Conservation (phyloP, 1,284 basidiomycete genomes). For the Caloboletus inedulis region DNA sequence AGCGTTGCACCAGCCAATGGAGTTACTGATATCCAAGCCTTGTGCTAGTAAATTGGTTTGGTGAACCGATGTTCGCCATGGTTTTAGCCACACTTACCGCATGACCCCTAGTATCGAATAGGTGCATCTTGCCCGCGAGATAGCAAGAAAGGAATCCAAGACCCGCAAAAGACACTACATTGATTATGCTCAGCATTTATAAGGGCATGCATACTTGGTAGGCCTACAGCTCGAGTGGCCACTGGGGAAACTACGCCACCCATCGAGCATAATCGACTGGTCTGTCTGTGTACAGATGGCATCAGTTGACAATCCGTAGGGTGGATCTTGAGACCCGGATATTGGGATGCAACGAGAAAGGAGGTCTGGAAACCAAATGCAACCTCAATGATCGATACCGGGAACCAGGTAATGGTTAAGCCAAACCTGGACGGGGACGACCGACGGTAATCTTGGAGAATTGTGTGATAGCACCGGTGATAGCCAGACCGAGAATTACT, state of each 20-base stretch:
- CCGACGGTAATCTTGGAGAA: slow-evolving; percentile 87
- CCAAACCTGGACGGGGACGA: slow-evolving; percentile 76
- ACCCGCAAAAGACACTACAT: slow-evolving; percentile 84
- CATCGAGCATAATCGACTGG: slow-evolving; percentile 63
- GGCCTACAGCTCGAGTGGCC: slow-evolving; percentile 82
- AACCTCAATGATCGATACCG: neutral
- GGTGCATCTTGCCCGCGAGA: slow-evolving; percentile 86
- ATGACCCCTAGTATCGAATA: slow-evolving; percentile 83
- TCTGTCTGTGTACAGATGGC: slow-evolving; percentile 79
- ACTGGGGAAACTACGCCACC: slow-evolving; percentile 92
- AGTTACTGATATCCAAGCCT: slow-evolving; percentile 79
- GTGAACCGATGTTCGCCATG: neutral
- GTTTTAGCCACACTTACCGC: slow-evolving; percentile 46
- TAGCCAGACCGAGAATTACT: slow-evolving; percentile 73
- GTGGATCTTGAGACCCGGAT: slow-evolving; percentile 61
- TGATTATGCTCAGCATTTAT: slow-evolving; percentile 5
- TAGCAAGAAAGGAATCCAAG: slow-evolving; percentile 89
- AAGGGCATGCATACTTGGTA: neutral
- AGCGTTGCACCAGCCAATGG: slow-evolving; percentile 80
- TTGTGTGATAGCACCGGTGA: slow-evolving; percentile 83
- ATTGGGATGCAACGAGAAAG: slow-evolving; percentile 81
- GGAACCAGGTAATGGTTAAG: neutral
- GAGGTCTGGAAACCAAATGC: slow-evolving; percentile 50
- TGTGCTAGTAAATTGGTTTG: slow-evolving; percentile 41
- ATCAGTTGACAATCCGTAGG: slow-evolving; percentile 71